Evolutionary conservation across 345 rosid genomes (phyloP).

Genomic region (Arabis alpina): DNA sequence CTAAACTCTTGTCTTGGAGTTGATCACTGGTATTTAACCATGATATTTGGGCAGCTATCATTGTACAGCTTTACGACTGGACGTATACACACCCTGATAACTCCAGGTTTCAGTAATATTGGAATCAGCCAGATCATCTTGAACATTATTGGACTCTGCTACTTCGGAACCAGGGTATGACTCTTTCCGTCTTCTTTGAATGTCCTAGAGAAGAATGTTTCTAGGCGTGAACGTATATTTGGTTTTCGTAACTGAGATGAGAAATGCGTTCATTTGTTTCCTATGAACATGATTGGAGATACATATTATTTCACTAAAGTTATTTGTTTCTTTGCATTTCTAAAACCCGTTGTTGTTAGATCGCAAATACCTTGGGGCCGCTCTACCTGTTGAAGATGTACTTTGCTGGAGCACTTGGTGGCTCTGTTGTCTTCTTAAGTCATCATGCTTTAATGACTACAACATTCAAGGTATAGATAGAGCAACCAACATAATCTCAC

Average conservation of each 20-base stretch:
- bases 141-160: slow-evolving; percentile 85
- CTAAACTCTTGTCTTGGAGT: slow-evolving; percentile 14
- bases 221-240: background rate
- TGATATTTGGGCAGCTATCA: slow-evolving; percentile 61
- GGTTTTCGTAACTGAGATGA: background rate
- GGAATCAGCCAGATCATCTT: slow-evolving; percentile 47
- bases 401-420: slow-evolving; percentile 72
- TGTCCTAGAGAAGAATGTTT: background rate
- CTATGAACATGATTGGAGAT: background rate
- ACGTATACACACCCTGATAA: slow-evolving; percentile 66
- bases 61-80: slow-evolving; percentile 56
- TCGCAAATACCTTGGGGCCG: slow-evolving; percentile 65
- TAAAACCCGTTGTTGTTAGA: slow-evolving; percentile 47
- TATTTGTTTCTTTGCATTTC: background rate
- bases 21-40: slow-evolving; percentile 19
- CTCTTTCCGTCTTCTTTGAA: slow-evolving; percentile 11
- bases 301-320: background rate
- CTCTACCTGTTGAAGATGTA: slow-evolving; percentile 65
- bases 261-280: slow-evolving; percentile 11
- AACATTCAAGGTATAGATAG: slow-evolving; percentile 54
- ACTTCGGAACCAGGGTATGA: slow-evolving; percentile 75
- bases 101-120: slow-evolving; percentile 78
- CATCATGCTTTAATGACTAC: slow-evolving; percentile 51
- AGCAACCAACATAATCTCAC: slow-evolving; percentile 1
- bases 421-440: slow-evolving; percentile 61